Base-by-base conservation (phyloP, 2,329 filamentous ascomycete species). In the Golovinomyces cichoracearum region DNA sequence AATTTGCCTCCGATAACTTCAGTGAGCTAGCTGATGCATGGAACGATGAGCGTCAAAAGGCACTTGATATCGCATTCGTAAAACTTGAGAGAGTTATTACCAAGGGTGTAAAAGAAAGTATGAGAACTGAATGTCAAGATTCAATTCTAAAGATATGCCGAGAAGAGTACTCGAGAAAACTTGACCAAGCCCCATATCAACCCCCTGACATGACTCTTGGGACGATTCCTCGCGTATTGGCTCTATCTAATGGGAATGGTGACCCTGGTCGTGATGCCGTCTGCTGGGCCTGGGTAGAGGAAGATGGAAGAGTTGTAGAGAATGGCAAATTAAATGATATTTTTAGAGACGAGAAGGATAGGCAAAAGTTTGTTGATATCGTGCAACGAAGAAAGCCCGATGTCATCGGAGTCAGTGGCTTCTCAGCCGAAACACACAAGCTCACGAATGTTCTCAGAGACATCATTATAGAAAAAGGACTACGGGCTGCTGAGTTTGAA, bases 151-250 rank as follows among this genome's bases (percentile, higher is more conserved):
- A 80, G 58, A 73, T 78, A 49, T 93, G 86, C 57, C 80, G 90
- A 47, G 84, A 93, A 55, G 82, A 85, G 52, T 95, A 90, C 63
- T 81, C 79, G 40, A 79, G 81, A 63, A 82, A 85, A 61, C 74
- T 98, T 22, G 90, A 98, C 58, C 90, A 98, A 64, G 86, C 90
- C 7, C 90, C 90, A 0, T 93, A 86, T 65, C 93, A 94, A 63
- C 86, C 90, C 4, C 86, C 88, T 63, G 86, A 85, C 9, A 84
- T 94, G 74, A 73, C 85, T 19, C 69, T 93, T 35, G 90, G 90
- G 23, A 93, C 86, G 0, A 73, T 80, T 5, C 86, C 90, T 42
- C 80, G 88, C 27, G 84, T 94, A 4, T 71, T 98, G 45, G 76
- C 86, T 4, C 65, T 98, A 21, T 88, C 86, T 3, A 92, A 86